Evolutionary conservation across 352 stramenopile genomes (phyloP), one percentile per base, ranked within the genome.

Genomic region (Globisporangium barbulae): DNA sequence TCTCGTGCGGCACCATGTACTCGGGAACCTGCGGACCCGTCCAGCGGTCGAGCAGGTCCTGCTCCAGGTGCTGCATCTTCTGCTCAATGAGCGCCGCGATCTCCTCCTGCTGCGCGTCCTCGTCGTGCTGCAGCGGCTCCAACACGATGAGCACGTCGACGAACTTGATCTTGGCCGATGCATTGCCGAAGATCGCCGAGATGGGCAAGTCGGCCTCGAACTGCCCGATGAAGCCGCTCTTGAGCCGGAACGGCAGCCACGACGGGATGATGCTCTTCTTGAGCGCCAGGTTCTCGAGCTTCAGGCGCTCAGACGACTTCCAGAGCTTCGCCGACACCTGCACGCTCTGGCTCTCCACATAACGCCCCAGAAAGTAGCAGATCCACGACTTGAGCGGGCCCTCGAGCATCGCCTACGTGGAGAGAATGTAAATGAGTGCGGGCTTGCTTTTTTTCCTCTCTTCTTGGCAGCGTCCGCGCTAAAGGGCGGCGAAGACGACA

Each of bases 301-400:
- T 93, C 9, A 96, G 80, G 6, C 85, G 79, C 71, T 96, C 86
- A 30, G 84, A 95, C 28, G 86, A 90, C 44, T 89, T 89, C 86
- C 85, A 95, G 5, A 96, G 83, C 68, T 95, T 94, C 25, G 82
- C 84, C n/a, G 83, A 93, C 31, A 96, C 81, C 41, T 90, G 84
- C 53, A 96, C 71, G 45, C 76, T 91, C 56, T 95, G 73, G 48
- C 85, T 94, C 67, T 96, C 86, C 31, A 96, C 88, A 73, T 94
- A 96, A 48, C 95, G 81, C 8, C 83, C 88, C 30, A 96, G 69
- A 63, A 96, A 94, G 61, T 92, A 80, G 59, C 74, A 69, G 59
- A 94, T 89, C 80, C 87, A 94, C 54, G 86, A 92, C 84, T 94
- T 94, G 72, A 96, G 81, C 62, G 85, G 79, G 45, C 85, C 86